Base-by-base conservation (phyloP, 345 rosid genomes). In the Gossypium mustelinum region DNA sequence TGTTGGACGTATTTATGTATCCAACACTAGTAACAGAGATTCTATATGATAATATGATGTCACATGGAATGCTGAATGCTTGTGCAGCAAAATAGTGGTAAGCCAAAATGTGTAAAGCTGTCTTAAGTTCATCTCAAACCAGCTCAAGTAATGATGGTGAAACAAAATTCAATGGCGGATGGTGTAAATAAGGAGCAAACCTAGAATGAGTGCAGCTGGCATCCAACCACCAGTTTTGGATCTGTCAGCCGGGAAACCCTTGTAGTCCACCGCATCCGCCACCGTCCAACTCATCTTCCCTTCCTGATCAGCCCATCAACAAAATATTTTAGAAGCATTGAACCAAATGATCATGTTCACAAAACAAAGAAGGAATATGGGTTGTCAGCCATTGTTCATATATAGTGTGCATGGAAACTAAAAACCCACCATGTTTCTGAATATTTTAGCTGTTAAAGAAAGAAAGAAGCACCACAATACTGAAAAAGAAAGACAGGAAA, bases 141-240 rank as follows among this genome's bases (percentile, higher is more conserved):
- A 18, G 48, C 68, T 55, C 17, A 39, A 69, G 20, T 39, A 50
- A 51, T 74, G 58, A 47, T 13, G 44, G n/a, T 20, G 22, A 50
- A 48, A 66, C 64, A 45, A 50, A 63, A 4, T 34, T 68, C 51
- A 66, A 70, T 41, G 69, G 69, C 29, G 45, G 73, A 51, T 51
- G 59, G 52, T 69, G 11, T n/a, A 12, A 9, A 3, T 9, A 63
- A 51, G 12, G n/a, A 14, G 16, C 76, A 70, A 43, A 89, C 94
- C 94, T 51, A 89, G 84, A 76, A 85, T 74, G 52, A 89, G 89
- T 9, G 90, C 87, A 52, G 91, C 94, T 2, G 90, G 87, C 41
- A 82, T 75, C 94, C 94, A 89, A 69, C 91, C 91, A 44, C 94
- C 91, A 18, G 94, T 89, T 77, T 84, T 89, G n/a, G 89, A 67